Base-by-base conservation (phyloP, 2,329 filamentous ascomycete species). In the Colletotrichum simmondsii region DNA sequence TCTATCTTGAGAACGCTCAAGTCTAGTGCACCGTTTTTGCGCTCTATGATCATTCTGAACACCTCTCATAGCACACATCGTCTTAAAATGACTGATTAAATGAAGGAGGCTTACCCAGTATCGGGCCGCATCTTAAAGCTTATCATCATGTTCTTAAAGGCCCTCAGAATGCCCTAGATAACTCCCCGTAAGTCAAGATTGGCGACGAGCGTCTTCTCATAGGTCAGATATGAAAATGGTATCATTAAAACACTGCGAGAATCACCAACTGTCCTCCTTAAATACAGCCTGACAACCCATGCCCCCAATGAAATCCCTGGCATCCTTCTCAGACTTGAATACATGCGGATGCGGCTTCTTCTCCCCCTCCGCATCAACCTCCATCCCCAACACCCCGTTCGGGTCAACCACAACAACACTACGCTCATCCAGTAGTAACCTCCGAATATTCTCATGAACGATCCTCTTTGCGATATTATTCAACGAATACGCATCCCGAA, bases 351-450 rank as follows among this genome's bases (percentile, higher is more conserved):
- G 65, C 14, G 74, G 65, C 7, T 68, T 68, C 7, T 68, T 68
- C 1, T 72, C 74, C 0, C 64, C 75, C 3, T 64, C 61, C 5
- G 57, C 58, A 1, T 72, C 65, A 3, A 58, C 32, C n/a, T 77
- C 73, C 24, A 79, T 75, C 1, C 75, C 62, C 61, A 81, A 65
- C 12, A 81, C 77, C 0, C 69, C 68, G 1, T 73, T 68, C 0
- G 80, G 80, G n/a, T 82, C 80, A 16, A 82, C 77, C 0, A 81
- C 74, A 3, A 81, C 77, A 4, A 82, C 79, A 10, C 72, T 77
- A 61, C 76, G 76, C 14, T 75, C 76, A 7, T 77, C 78, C 0
- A 65, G 19, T 0, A 80, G 28, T 4, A 82, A 74, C 1, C 80
- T 72, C 1, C 65, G 61, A 2, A 82, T 77, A 11, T 78, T 75